These are phyloP conservation scores for Thuidium tamariscinum DNA, from an alignment of 225 moss, liverwort and hornwort species.

Conservation along the genomic window DNA sequence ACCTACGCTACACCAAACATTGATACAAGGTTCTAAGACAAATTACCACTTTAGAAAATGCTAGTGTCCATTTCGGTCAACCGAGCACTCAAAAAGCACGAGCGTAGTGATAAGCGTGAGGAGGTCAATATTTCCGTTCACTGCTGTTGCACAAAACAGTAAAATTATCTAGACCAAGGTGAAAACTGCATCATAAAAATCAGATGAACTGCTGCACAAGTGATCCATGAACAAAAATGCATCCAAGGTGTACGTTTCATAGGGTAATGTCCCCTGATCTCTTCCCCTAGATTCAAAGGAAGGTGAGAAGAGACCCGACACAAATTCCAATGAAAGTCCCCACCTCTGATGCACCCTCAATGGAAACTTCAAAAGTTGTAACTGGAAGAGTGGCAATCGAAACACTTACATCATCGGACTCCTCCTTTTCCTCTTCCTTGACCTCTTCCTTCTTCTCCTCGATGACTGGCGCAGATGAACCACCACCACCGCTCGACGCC, in stretches of 20 bases:
- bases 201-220: not conserved
- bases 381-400: not conserved
- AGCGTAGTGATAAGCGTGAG: not conserved
- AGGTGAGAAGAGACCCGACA: not conserved
- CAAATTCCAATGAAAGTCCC: not conserved
- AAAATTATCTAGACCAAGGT: not conserved
- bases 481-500: slow-evolving; percentile 16
- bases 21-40: not conserved
- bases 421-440: slow-evolving; percentile 59
- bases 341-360: not conserved
- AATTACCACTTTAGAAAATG: too few relatives aligned
- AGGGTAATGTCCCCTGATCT: not conserved
- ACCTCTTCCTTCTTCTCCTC: slow-evolving; percentile 23
- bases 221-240: not conserved
- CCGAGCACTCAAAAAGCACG: not conserved
- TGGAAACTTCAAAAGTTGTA: not conserved
- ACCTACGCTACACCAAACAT: not conserved
- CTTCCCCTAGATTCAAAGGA: not conserved
- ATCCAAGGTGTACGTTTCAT: not conserved
- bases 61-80: not conserved
- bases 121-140: not conserved
- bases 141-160: not conserved
- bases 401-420: slow-evolving; percentile 67
- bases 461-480: slow-evolving; percentile 13
- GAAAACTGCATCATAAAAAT: too few relatives aligned